Base-by-base conservation (phyloP, 306 rosid genomes). In the Prunus kanzakura region DNA sequence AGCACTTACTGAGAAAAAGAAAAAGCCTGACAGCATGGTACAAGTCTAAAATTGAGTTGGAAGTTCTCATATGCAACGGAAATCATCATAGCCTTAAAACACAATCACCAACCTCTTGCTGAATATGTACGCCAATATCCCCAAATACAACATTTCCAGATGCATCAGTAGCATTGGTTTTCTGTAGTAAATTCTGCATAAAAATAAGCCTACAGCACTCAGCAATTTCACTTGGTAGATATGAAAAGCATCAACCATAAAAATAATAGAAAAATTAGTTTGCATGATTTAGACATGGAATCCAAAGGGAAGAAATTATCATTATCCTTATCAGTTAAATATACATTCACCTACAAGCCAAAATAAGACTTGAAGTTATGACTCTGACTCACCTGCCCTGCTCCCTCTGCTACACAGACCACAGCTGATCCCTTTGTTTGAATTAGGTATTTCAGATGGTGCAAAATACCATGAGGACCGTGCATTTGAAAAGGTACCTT, bases 361-460 rank as follows among this genome's bases (percentile, higher is more conserved):
- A 30, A 45, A 58, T 0, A 72, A 10, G 47, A 71, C 29, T 22
- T 11, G 56, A 32, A 38, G 20, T n/a, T 4, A 50, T 56, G 41
- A 63, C 52, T 57, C 23, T 71, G 19, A 87, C 79, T 79, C 71
- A 91, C 99, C 98, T 96, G 99, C 80, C 97, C 99, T 73, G 94
- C 98, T 87, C 99, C 99, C 87, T 96, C 99, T 38, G 99, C 98
- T 3, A 83, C 88, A 75, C 99, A 96, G 69, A 96, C 80, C 41
- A 96, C 98, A 38, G 98, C 99, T 4, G 99, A 96, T 70, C 99
- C 99, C 85, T 96, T 96, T 35, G 91, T 91, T 85, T 88, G 90
- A 82, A 96, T 71, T 51, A 96, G 89, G 87, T 89, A 83, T 88
- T 91, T 93, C 64, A 96, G 88, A 86, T 96, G 98, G 72, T 71